Base-by-base conservation (phyloP, 2,329 filamentous ascomycete species). In the Fusarium zealandicum region DNA sequence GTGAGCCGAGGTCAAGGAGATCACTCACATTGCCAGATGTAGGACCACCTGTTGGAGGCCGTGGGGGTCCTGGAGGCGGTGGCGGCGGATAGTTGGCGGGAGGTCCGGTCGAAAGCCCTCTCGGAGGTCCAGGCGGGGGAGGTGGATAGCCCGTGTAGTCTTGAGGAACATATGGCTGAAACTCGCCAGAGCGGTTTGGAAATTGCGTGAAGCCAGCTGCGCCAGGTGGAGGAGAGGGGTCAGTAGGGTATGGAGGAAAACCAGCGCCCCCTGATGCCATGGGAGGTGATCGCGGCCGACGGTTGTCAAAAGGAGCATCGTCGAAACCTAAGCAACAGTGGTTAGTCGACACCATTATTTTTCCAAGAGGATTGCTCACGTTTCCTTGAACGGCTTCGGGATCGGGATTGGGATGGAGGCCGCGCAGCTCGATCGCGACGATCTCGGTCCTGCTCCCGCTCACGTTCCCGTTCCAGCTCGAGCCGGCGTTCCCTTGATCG, bases 211-310 rank as follows among this genome's bases (percentile, higher is more conserved):
- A 74, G 14, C 69, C 70, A 9, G 59, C 64, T 37, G 59, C 38
- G 10, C 50, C 61, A 12, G 54, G 37, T 2, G 54, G 41, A 33
- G 60, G 42, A 63, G 67, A 28, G 59, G 71, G 18, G 54, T 75
- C 50, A 56, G 63, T 64, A 6, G 74, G 73, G 40, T 76, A 75
- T 3, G 77, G 76, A 3, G 76, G 77, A 54, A 79, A 81, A 64
- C 75, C 81, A 13, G 76, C 76, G 11, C 80, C 80, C n/a, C 80
- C 80, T 3, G 80, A 82, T 4, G 79, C 79, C 47, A 75, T 79
- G 3, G 78, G 77, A 1, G 80, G 80, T 3, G 80, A 82, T 5
- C 76, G 74, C 5, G 75, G 70, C 10, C 73, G 75, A 32, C 69
- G 66, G 45, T 72, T 66, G 33, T 74, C 68, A 57, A 76, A 73